Conservation (phyloP, 2,329 filamentous ascomycete genomes). For the Bipolaris zeicola region DNA sequence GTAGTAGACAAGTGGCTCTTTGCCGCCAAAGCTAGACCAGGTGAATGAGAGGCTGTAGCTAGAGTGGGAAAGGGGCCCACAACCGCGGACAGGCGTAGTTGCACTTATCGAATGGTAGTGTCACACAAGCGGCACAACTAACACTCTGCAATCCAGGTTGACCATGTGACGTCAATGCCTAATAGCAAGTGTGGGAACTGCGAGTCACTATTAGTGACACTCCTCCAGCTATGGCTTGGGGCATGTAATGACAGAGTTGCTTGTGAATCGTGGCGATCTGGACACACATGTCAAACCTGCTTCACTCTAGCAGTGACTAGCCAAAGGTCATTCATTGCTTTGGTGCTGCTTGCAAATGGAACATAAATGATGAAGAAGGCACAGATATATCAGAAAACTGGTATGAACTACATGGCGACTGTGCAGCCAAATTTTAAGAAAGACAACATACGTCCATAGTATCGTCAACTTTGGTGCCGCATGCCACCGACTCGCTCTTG, state of each 20-base stretch:
- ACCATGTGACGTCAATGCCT: not conserved
- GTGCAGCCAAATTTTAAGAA: not conserved
- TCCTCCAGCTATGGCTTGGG: not conserved
- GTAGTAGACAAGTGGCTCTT: no score
- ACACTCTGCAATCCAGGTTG: no score
- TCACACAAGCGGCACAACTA: no score
- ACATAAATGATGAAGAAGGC: not conserved
- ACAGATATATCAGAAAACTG: not conserved
- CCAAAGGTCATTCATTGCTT: not conserved
- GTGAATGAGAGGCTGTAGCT: no score
- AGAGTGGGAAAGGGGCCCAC: not conserved
- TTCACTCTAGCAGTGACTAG: not conserved
- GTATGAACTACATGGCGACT: not conserved
- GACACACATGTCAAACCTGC: not conserved
- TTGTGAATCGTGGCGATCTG: not conserved
- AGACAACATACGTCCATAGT: not conserved
- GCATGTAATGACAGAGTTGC: not conserved
- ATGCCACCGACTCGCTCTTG: not conserved
- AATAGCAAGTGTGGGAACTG: not conserved
- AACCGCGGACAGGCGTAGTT: slow-evolving; percentile 3
- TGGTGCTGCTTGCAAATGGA: not conserved
- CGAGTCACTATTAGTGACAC: not conserved
- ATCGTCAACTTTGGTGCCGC: not conserved
- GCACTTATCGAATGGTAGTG: no score
- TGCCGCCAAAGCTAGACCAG: no score